Evolutionary conservation across 768 basidiomycete species (phyloP), one percentile per base, ranked within the genome.

Genomic region (Lactarius vividus): DNA sequence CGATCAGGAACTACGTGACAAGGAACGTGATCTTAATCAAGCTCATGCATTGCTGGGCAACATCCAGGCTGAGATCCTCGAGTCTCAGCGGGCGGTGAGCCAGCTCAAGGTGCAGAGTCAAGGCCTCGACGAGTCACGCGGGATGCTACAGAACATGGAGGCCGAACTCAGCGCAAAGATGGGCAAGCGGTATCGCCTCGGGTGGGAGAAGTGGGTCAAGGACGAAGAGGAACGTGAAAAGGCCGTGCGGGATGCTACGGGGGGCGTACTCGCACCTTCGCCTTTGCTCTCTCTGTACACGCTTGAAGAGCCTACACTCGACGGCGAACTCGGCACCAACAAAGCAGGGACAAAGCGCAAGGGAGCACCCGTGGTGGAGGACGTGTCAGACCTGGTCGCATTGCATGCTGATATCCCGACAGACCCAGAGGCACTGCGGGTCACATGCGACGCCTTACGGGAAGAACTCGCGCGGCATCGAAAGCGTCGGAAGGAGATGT

Each of bases 181-280:
- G 87, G 90, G 88, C 23, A 83, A 83, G 71, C 81, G 90, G 69
- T 94, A 93, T 78, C 83, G 91, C 58, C 73, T 89, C 29, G 96
- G 95, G 2, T 98, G 91, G 88, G 93, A 96, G 74, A 92, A 91
- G 71, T 98, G 96, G 95, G 78, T 91, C 26, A 87, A 87, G 70
- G 89, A 90, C 63, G 92, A 98, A 77, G 89, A 92, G 73, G 79
- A 79, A 39, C 83, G 95, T 31, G 94, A 96, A 77, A 84, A 80
- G 66, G 75, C 76, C 1, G 86, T 92, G 69, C 83, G 88, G 57
- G 85, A 85, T 46, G 84, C 80, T 2, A 83, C 85, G 0, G 82
- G 82, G 59, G 90, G 89, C 6, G 79, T 84, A 58, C 76, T 88
- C 62, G 75, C 76, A 9, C 69, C 62, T 15, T 76, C 82, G 56